phyloP scores from a whole-genome alignment of 176 grass and related monocot species.

The Oropetium thomaeum region DNA sequence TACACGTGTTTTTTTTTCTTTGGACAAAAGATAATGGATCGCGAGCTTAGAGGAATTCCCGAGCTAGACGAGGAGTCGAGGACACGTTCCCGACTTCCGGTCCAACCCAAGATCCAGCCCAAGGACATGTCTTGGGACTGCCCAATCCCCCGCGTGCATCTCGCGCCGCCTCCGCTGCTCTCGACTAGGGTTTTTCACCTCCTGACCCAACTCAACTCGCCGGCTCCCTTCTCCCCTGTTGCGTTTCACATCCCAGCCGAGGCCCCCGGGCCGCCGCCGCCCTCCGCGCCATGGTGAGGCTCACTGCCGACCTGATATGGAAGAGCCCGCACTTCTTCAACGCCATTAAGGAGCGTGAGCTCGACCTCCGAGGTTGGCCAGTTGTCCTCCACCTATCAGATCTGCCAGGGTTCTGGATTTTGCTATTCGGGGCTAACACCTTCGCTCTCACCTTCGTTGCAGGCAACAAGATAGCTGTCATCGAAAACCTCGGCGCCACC shows the following conservation, averaged over 20 bases:
- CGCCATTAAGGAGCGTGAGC: conserved; percentile 85
- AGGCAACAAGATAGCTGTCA: conserved; percentile 96
- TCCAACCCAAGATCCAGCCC: too few relatives aligned
- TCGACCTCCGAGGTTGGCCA: conserved; percentile 70
- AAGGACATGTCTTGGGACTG: not conserved
- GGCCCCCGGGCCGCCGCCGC: not conserved
- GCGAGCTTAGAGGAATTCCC: too few relatives aligned
- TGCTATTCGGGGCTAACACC: not conserved
- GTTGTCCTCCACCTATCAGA: not conserved
- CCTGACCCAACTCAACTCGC: conserved; percentile 1
- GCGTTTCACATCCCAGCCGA: not conserved
- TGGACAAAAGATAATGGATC: too few relatives aligned
- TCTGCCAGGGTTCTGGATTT: conserved; percentile 39
- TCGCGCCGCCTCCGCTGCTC: not conserved
- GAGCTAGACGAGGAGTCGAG: too few relatives aligned
- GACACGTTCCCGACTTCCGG: too few relatives aligned
- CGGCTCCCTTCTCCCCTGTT: not conserved
- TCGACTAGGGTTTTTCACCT: conserved; percentile 30
- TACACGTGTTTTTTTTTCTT: too few relatives aligned
- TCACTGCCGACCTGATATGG: conserved; percentile 92
- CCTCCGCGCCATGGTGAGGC: conserved; percentile 64
- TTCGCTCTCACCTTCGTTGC: not conserved
- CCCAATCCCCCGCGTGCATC: not conserved
- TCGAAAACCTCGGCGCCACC: conserved; percentile 90
- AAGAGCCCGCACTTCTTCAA: conserved; percentile 99